phyloP scores from a whole-genome alignment of 257 asterid genomes.

The Parsonsia alboflavescens region DNA sequence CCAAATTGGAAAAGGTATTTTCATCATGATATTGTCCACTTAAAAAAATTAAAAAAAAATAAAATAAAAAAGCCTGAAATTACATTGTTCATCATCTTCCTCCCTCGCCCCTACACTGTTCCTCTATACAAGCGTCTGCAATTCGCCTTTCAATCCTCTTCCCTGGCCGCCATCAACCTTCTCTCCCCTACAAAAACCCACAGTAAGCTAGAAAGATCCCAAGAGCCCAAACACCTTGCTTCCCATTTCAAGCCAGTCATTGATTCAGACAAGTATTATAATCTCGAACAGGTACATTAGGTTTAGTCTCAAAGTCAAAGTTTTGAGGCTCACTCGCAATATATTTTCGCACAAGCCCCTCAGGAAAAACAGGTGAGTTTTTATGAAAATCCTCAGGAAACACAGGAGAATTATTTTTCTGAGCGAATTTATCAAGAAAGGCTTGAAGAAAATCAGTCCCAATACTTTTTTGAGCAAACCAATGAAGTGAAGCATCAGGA shows the following conservation, averaged over 20 bases:
- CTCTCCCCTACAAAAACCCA: too few species aligned
- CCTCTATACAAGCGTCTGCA: too few species aligned
- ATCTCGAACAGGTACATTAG: slow-evolving; percentile 17
- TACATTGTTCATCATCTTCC: too few species aligned
- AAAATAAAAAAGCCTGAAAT: too few species aligned
- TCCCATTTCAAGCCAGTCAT: slow-evolving; percentile 18
- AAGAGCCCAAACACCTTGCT: slow-evolving; percentile 23
- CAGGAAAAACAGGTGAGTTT: slow-evolving; percentile 16
- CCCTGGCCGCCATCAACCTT: too few species aligned
- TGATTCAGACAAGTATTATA: slow-evolving; percentile 35
- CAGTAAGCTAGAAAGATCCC: too few species aligned
- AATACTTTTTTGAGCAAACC: slow-evolving; percentile 20
- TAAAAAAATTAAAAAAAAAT: too few species aligned
- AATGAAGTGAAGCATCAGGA: slow-evolving; percentile 12
- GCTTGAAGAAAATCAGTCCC: slow-evolving; percentile 13
- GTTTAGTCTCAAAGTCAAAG: slow-evolving; percentile 11
- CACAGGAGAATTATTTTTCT: slow-evolving; percentile 14
- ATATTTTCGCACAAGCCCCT: slow-evolving; percentile 29
- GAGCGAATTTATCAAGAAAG: slow-evolving; percentile 19
- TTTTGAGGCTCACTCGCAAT: slow-evolving; percentile 32
- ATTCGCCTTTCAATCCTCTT: too few species aligned
- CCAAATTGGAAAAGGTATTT: too few species aligned
- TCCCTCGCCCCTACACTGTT: too few species aligned
- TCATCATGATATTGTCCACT: too few species aligned
- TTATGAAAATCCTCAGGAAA: slow-evolving; percentile 14